Evolutionary conservation across 2,329 filamentous ascomycete species (phyloP), one percentile per base, ranked within the genome.

Genomic region (Aspergillus amoenus): DNA sequence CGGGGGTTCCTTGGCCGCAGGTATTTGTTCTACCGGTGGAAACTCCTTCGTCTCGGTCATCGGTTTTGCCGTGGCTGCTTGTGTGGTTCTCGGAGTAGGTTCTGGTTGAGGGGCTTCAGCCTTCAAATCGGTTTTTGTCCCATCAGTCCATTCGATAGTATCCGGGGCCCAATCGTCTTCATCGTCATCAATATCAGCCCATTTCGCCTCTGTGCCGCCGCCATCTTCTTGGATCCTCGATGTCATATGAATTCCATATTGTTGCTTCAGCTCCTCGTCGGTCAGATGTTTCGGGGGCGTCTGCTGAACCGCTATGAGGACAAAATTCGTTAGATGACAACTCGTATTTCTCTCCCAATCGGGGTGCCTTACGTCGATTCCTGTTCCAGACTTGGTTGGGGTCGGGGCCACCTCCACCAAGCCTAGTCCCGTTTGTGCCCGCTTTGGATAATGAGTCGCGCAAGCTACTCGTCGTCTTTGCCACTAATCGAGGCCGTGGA

Each of bases 311-410:
- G 83, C 80, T 83, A 59, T 52, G 64, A 43, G 30, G 54, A 57
- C 55, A 32, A 22, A 43, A 56, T 52, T 30, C 52, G 53, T 70
- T 59, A 73, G 67, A 48, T 40, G 37, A 17, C 18, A 24, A n/a
- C 13, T 54, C 15, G 12, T 9, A 34, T 8, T 15, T 21, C 5
- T 44, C 27, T 15, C 37, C n/a, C 8, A 51, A 22, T 48, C 30
- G 48, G 46, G 44, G 51, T 54, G 34, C 65, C 78, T 66, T 78
- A 79, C 84, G 84, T 74, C 84, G 79, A 68, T 88, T 88, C 73
- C 86, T 87, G 68, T 88, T 88, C 85, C 85, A 88, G 50, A 88
- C 85, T 72, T 86, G 85, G 71, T 80, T 86, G n/a, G 83, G 83
- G 73, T 88, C 84, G 49, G 85, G 84, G n/a, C 82, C 83, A 62